Evolutionary conservation across 805 yeast species (phyloP), one percentile per base, ranked within the genome.

Genomic region (Debaryomyces tyrocola): DNA sequence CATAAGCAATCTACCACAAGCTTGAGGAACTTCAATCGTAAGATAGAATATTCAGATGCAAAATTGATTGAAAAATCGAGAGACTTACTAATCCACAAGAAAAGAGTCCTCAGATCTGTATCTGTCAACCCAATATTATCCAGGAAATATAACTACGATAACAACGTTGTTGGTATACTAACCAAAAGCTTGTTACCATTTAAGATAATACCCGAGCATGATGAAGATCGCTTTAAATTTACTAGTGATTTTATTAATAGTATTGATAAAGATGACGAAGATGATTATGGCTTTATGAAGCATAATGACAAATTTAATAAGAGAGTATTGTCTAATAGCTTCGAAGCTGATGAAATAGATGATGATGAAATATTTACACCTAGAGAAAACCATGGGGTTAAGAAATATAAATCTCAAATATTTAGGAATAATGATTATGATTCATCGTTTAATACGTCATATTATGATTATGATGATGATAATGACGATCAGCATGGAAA

Each of bases 31-130:
- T 31, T 31, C 34, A 31, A 31, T 31, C 51, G 55, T 18, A 50
- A 50, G 28, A 62, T 67, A 9, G 82, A 78, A 54, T 78, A 79
- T 55, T 77, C 81, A 1, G 84, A 79, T 60, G 79, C 78, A 40
- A 70, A 75, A 46, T 70, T 79, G 51, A 79, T 79, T 21, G 70
- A 72, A 52, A 70, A 63, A 49, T 80, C 82, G 21, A 69, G 69
- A 50, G 73, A 74, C 48, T 67, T 71, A 53, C 59, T 80, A 38
- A 70, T 72, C 33, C 66, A 70, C 49, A 70, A 70, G 55, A 73
- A 73, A 46, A 55, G 77, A 21, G 75, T 73, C 6, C 62, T 73
- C 43, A 56, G 78, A 39, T 62, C 70, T 10, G 77, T 72, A 7
- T 63, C 69, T 2, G 62, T 63, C n/a, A 63, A 63, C 44, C 49